Evolutionary conservation across 345 rosid genomes (phyloP).

Genomic region (Camelina sativa): DNA sequence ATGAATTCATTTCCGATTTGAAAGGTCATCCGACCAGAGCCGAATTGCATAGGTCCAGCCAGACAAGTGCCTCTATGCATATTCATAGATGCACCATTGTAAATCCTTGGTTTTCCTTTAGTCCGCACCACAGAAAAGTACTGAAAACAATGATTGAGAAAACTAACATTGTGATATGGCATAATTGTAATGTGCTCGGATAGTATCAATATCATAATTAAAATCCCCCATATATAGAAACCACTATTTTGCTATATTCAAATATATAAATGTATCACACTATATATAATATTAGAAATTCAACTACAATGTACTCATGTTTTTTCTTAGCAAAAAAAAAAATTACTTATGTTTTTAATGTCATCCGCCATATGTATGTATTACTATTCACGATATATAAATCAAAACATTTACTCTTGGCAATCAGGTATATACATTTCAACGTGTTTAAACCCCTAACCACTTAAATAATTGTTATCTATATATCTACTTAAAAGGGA

Average conservation of each 20-base stretch:
- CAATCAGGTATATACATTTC: no score
- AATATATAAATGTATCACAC: neutral
- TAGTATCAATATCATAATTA: neutral
- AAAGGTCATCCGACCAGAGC: neutral
- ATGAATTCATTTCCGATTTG: conserved; percentile 16
- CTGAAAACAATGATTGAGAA: neutral
- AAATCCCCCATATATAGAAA: neutral
- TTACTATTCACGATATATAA: no score
- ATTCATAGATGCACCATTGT: conserved; percentile 11
- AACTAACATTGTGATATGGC: neutral
- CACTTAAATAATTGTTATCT: neutral
- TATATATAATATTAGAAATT: neutral
- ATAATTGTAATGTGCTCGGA: neutral
- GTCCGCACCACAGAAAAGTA: neutral
- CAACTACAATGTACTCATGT: neutral
- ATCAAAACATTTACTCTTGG: no score
- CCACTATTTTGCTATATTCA: neutral
- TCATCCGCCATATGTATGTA: no score
- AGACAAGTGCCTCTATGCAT: neutral
- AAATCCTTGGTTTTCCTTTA: neutral
- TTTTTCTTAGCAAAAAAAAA: no score
- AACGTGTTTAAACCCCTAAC: neutral
- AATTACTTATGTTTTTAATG: no score
- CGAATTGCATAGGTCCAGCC: neutral
- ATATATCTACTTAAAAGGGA: neutral